These are phyloP conservation scores for Sclerotinia borealis DNA, from an alignment of 2,329 filamentous ascomycete genomes.

Conservation along the genomic window DNA sequence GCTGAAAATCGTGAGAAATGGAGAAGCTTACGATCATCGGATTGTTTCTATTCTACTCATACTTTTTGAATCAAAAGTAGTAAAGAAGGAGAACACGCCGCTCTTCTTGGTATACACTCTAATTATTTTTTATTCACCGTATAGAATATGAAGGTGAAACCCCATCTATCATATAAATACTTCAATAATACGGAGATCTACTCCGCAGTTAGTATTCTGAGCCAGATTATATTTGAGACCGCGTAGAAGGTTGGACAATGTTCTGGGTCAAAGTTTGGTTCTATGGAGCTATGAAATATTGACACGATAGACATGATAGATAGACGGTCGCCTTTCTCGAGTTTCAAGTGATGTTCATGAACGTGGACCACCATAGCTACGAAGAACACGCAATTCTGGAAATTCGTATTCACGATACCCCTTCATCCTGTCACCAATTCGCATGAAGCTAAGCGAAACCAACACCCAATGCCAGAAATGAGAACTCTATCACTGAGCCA, in stretches of 20 bases:
- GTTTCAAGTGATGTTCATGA: neutral
- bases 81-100: neutral
- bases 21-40: neutral
- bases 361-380: neutral
- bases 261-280: neutral
- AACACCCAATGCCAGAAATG: neutral
- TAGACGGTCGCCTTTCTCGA: neutral
- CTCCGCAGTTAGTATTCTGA: neutral
- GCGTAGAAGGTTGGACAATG: neutral
- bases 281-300: neutral
- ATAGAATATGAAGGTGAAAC: neutral
- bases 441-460: slow-evolving; percentile 2
- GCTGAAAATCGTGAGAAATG: neutral
- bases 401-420: neutral
- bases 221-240: neutral
- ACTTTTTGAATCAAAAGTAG: neutral
- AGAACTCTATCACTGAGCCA: neutral
- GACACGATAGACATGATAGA: neutral
- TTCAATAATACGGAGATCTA: neutral
- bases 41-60: neutral
- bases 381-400: neutral
- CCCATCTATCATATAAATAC: neutral
- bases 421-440: neutral
- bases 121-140: neutral
- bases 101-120: neutral